Percentiles rank a stretch among this genome's conserved stretches.
Evolutionary conservation across 768 basidiomycete genomes (phyloP).

Genomic region (Fomitopsis pulvina): DNA sequence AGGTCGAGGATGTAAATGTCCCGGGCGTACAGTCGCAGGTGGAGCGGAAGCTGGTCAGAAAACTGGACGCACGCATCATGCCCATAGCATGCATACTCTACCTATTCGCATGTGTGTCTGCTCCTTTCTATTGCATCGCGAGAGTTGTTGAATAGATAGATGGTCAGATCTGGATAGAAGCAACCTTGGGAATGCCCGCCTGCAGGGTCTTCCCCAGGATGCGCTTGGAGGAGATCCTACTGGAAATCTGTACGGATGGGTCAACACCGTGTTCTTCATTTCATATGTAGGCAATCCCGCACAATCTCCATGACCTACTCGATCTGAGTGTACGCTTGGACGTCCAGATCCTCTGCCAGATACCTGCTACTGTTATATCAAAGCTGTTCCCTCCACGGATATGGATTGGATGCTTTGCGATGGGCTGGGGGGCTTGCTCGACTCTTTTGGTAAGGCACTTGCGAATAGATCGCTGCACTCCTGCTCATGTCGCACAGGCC

Average conservation of each 20-base stretch:
- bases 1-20: neutral
- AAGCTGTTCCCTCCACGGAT: conserved; percentile 63
- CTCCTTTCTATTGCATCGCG: neutral
- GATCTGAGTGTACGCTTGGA: neutral
- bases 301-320: neutral
- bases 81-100: conserved; percentile 72
- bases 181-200: conserved; percentile 73
- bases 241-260: conserved; percentile 69
- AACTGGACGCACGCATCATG: conserved; percentile 60
- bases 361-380: conserved; percentile 58
- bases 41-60: conserved; percentile 52
- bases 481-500: conserved; percentile 33
- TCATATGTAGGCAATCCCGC: conserved; percentile 49
- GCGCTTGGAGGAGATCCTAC: conserved; percentile 60
- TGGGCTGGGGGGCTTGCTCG: conserved; percentile 75
- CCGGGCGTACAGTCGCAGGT: conserved; percentile 20
- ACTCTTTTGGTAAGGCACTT: conserved; percentile 57
- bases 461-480: neutral
- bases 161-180: conserved; percentile 58
- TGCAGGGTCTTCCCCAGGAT: conserved; percentile 64
- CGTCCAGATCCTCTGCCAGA: conserved; percentile 56
- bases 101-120: conserved; percentile 62
- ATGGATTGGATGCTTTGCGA: conserved; percentile 58
- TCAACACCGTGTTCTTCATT: conserved; percentile 73
- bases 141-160: neutral